Conservation (phyloP, 2,329 filamentous ascomycete genomes). For the Hyphodiscus sp. region DNA sequence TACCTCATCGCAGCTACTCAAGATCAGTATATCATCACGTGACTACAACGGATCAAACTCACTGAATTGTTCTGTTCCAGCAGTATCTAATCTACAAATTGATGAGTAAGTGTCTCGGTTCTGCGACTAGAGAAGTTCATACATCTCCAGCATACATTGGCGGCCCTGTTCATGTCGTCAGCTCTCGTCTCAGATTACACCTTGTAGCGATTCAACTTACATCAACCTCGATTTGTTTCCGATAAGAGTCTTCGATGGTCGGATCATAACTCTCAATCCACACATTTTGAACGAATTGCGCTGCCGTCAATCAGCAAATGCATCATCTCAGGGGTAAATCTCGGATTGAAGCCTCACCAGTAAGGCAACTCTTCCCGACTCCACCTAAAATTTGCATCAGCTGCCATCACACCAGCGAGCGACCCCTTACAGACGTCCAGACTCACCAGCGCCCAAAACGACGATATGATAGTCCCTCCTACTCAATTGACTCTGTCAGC, state of each 20-base stretch:
- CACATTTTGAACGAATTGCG: constrained; percentile 70
- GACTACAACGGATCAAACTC: constrained; percentile 31
- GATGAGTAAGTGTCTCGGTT: constrained; percentile 11
- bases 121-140: constrained; percentile 26
- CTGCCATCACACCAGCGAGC: constrained; percentile 15
- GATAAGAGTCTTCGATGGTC: constrained; percentile 56
- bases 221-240: constrained; percentile 60
- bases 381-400: constrained; percentile 45
- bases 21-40: constrained; percentile 22
- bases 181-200: constrained; percentile 2
- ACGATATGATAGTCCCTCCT: constrained; percentile 62
- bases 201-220: constrained; percentile 39
- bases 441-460: constrained; percentile 53
- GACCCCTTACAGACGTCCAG: constrained; percentile 1
- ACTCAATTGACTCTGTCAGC: constrained; percentile 4
- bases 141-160: constrained; percentile 69
- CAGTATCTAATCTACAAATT: constrained; percentile 54
- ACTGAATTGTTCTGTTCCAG: constrained; percentile 73
- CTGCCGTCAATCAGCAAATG: constrained; percentile 30
- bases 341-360: constrained; percentile 43
- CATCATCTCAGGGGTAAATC: neutral
- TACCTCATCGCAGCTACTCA: constrained; percentile 51
- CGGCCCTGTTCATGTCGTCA: constrained; percentile 44
- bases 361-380: constrained; percentile 70
- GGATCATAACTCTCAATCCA: constrained; percentile 67